phyloP scores from a whole-genome alignment of 208 protist genomes.

The Herpetomonas tarakana region DNA sequence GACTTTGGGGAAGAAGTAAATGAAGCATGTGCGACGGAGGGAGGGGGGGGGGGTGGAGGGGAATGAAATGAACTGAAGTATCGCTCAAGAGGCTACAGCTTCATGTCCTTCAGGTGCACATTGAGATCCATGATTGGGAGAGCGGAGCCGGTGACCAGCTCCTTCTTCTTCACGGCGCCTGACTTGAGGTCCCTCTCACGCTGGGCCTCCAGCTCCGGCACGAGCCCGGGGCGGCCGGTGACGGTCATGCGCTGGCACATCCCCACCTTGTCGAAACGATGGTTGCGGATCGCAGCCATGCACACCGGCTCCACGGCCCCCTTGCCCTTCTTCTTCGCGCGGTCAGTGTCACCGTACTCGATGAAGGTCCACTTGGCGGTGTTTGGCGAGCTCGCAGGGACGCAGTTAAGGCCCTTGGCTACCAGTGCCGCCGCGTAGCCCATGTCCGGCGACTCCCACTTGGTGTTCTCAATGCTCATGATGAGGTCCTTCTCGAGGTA shows the following conservation, averaged over 20 bases:
- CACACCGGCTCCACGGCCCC: constrained; percentile 22
- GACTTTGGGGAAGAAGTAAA: constrained; percentile 1
- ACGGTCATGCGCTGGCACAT: constrained; percentile 74
- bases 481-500: constrained; percentile 35
- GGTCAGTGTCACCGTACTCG: constrained; percentile 54
- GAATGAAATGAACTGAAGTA: too few species aligned
- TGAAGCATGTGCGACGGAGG: background rate
- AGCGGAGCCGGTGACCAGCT: constrained; percentile 26
- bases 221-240: constrained; percentile 39
- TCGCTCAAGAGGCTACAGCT: too few species aligned
- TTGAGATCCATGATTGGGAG: constrained; percentile 54
- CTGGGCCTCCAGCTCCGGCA: constrained; percentile 25
- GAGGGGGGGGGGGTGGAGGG: background rate
- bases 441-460: constrained; percentile 49
- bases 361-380: constrained; percentile 81
- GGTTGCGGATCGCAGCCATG: constrained; percentile 63
- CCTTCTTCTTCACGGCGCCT: constrained; percentile 26
- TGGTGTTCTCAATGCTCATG: constrained; percentile 25
- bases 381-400: constrained; percentile 60
- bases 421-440: constrained; percentile 51
- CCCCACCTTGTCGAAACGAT: constrained; percentile 50
- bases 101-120: constrained; percentile 50
- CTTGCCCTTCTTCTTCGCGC: constrained; percentile 13
- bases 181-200: constrained; percentile 28
- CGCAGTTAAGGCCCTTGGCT: constrained; percentile 46